Conservation (phyloP, 2,329 filamentous ascomycete species). For the Zasmidium citrigriseum region DNA sequence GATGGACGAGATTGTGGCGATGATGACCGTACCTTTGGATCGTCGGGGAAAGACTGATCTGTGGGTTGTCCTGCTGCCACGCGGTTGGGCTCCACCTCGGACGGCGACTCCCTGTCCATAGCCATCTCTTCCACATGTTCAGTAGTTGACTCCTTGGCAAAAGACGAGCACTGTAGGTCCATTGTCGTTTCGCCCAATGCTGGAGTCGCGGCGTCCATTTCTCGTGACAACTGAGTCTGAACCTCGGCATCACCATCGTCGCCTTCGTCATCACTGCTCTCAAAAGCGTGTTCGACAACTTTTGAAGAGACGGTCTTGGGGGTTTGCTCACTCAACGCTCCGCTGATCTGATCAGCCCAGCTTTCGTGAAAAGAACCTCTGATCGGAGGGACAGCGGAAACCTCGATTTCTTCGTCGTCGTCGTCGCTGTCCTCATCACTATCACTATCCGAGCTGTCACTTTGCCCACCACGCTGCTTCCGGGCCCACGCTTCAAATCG, state of each 20-base stretch:
- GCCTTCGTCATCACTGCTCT: conserved; percentile 1
- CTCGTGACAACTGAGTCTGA: not conserved
- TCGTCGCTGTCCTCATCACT: conserved; percentile 7
- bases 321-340: not conserved
- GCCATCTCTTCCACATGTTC: too few relatives aligned
- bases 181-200: not conserved
- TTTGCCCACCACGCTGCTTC: not conserved
- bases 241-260: not conserved
- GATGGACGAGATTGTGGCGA: not conserved
- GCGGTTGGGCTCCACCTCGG: too few relatives aligned
- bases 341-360: conserved; percentile 7
- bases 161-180: too few relatives aligned
- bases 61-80: not conserved
- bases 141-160: too few relatives aligned
- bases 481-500: not conserved
- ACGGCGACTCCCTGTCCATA: too few relatives aligned
- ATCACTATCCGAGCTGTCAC: not conserved
- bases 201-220: not conserved
- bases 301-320: not conserved
- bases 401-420: not conserved
- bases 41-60: not conserved
- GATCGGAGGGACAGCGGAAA: not conserved
- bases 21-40: not conserved
- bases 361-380: conserved; percentile 18
- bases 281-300: not conserved